phyloP scores from a whole-genome alignment of 2,329 filamentous ascomycete genomes.

The Colletotrichum sp. region DNA sequence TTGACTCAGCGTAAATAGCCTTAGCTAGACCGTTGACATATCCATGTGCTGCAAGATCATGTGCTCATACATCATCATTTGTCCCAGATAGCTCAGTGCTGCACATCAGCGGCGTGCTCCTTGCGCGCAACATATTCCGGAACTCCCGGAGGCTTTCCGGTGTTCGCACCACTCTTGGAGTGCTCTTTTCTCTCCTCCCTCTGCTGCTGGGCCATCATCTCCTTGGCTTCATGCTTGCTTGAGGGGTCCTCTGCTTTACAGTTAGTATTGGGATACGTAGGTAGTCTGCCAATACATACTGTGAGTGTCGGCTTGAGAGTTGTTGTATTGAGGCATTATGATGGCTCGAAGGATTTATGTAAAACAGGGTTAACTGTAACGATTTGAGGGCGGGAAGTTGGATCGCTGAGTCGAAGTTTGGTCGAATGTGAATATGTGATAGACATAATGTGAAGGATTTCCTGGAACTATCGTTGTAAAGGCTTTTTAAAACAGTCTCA shows the following conservation, averaged over 20 bases:
- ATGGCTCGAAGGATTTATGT: not conserved
- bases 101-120: not conserved
- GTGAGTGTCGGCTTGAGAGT: not conserved
- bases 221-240: not conserved
- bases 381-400: not conserved
- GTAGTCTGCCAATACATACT: not conserved
- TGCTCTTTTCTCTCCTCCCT: not conserved
- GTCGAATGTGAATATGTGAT: not conserved
- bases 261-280: not conserved
- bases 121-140: not conserved
- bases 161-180: slow-evolving; percentile 11
- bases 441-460: not conserved
- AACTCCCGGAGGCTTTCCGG: not conserved
- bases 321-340: slow-evolving; percentile 2
- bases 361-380: not conserved
- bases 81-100: not conserved
- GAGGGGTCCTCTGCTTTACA: not conserved
- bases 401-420: not conserved
- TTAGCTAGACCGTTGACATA: not conserved
- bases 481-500: not conserved
- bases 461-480: not conserved
- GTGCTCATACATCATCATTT: not conserved
- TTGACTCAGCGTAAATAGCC: not conserved
- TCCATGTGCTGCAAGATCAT: not conserved
- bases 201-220: not conserved